These are phyloP conservation scores for Sporisorium exsertum DNA, from an alignment of 1,284 basidiomycete species.

Conservation along the genomic window DNA sequence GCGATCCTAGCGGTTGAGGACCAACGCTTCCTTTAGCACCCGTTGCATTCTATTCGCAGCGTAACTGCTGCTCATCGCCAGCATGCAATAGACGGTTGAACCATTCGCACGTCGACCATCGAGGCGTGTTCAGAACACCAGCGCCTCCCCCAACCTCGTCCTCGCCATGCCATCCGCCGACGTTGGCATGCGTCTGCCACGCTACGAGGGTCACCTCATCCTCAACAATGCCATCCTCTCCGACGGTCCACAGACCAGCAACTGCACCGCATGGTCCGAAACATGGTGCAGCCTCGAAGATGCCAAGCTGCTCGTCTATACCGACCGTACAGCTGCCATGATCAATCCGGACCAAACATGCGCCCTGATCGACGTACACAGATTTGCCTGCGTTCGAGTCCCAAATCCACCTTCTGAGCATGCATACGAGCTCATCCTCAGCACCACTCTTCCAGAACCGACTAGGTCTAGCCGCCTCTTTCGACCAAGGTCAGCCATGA, in stretches of 20 bases:
- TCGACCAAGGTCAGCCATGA: conserved; percentile 23
- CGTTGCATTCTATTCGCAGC: background rate
- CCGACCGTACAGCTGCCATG: conserved; percentile 36
- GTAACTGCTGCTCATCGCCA: background rate
- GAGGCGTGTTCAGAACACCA: background rate
- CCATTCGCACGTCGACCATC: background rate
- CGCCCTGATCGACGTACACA: conserved; percentile 23
- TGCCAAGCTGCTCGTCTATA: conserved; percentile 39
- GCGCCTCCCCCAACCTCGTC: background rate
- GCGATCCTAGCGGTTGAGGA: too few species aligned
- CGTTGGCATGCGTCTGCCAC: conserved; percentile 18
- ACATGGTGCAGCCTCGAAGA: conserved; percentile 47
- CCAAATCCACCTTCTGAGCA: background rate
- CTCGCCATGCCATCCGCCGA: conserved; percentile 6
- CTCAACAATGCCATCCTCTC: conserved; percentile 22
- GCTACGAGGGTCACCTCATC: conserved; percentile 35
- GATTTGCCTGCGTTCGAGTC: conserved; percentile 12
- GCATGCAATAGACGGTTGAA: conserved; percentile 1
- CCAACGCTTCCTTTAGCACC: background rate
- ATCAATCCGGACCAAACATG: conserved; percentile 23
- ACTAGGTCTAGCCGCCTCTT: conserved; percentile 8
- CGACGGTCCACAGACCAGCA: conserved; percentile 22
- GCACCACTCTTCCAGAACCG: conserved; percentile 7
- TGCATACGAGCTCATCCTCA: conserved; percentile 17
- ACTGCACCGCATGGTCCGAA: conserved; percentile 30